Evolutionary conservation across 75 land plant genomes (phyloP).

Genomic region (Isoetes taiwanensis): DNA sequence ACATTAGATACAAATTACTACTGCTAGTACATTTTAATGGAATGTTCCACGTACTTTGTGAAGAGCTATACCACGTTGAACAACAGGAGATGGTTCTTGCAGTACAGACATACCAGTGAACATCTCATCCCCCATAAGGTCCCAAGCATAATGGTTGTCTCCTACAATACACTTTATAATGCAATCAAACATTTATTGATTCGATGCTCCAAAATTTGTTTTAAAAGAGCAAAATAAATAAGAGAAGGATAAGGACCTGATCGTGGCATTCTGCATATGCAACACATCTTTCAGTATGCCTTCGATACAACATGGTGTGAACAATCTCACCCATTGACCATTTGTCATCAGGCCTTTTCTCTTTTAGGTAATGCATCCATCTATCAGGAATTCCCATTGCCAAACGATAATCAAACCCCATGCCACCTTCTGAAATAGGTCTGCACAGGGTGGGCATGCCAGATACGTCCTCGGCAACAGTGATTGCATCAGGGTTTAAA

Average conservation of each 20-base stretch:
- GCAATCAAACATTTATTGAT: neutral
- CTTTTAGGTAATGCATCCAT: slow-evolving; percentile 83
- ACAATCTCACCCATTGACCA: slow-evolving; percentile 91
- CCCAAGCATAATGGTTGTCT: slow-evolving; percentile 80
- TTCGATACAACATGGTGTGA: slow-evolving; percentile 53
- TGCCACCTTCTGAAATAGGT: slow-evolving; percentile 76
- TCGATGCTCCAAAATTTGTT: neutral
- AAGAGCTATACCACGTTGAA: slow-evolving; percentile 89
- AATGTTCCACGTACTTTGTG: slow-evolving; percentile 92
- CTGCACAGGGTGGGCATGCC: slow-evolving; percentile 90
- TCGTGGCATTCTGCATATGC: slow-evolving; percentile 98
- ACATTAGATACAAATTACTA: too few species aligned
- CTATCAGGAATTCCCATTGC: slow-evolving; percentile 94
- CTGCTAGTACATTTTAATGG: too few species aligned
- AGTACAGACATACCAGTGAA: slow-evolving; percentile 83
- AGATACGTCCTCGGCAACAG: slow-evolving; percentile 96
- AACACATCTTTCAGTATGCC: slow-evolving; percentile 85
- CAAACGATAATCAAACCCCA: slow-evolving; percentile 88
- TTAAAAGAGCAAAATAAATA: neutral
- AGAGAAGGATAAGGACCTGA: slow-evolving; percentile 41
- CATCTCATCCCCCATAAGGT: slow-evolving; percentile 95
- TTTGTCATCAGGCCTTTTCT: slow-evolving; percentile 50
- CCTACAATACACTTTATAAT: slow-evolving; percentile 76
- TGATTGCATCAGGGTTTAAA: slow-evolving; percentile 72
- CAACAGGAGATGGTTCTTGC: slow-evolving; percentile 36